A percentile compares a stretch with the other conserved stretches of the same genome.
These are phyloP conservation scores for Rhodomyrtus tomentosa DNA, from an alignment of 345 rosid species.

Conservation along the genomic window DNA sequence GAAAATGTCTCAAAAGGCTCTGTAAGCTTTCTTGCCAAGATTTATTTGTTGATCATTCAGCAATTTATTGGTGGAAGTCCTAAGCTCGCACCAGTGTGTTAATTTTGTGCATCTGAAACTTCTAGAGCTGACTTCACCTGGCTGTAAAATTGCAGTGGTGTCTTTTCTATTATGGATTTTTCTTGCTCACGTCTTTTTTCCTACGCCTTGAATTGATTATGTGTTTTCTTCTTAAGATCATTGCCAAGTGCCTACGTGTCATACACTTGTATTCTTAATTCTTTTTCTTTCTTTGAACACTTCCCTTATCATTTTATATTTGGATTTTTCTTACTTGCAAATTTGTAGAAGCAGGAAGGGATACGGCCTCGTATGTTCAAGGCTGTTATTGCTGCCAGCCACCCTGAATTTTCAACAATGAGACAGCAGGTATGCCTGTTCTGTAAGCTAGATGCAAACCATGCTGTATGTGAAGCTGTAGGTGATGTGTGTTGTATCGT, in stretches of 20 bases:
- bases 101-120: neutral
- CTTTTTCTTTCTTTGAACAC: neutral
- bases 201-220: neutral
- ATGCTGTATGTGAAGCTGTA: neutral
- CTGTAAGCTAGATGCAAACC: neutral
- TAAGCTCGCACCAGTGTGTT: neutral
- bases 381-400: constrained; percentile 89
- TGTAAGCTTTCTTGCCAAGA: constrained; percentile 23
- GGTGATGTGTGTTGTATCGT: neutral
- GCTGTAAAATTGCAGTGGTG: neutral
- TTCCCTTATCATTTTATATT: neutral
- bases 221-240: neutral
- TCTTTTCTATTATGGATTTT: neutral
- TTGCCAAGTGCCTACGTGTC: neutral
- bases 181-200: neutral
- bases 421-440: constrained; percentile 71
- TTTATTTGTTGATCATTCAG: neutral
- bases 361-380: constrained; percentile 97
- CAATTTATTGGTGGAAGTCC: neutral
- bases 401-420: constrained; percentile 88
- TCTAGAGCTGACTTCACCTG: neutral
- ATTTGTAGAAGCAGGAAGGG: constrained; percentile 78
- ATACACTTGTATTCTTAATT: neutral
- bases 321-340: neutral
- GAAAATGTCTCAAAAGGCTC: constrained; percentile 13